Base-by-base conservation (phyloP, 139 green algal genomes). In the Coelastrella sp. region DNA sequence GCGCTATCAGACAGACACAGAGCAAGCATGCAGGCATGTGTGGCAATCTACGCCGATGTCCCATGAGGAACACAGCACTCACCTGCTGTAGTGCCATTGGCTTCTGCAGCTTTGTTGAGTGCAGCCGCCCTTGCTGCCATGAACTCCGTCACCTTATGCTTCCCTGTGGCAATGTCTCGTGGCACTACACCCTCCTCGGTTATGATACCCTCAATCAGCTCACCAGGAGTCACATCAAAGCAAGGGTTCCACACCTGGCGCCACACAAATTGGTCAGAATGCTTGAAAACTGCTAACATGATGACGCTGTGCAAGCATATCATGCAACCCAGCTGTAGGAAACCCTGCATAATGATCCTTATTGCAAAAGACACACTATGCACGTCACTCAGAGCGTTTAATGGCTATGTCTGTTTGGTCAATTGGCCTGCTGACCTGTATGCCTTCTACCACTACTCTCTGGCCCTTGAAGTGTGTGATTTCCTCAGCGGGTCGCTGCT, bases 121-220 rank as follows among this genome's bases (percentile, higher is more conserved):
- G 19, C 30, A 5, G 27, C 21, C 30, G 53, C 53, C 5, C 83
- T 62, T 21, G 38, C 62, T 43, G 37, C 19, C 62, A 81, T 69
- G 59, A 80, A 84, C 13, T 25, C 78, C 0, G 81, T 25, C 82
- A 89, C 88, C 50, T 69, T 57, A 64, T 86, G 85, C 8, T 25
- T 45, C 2, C 66, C 85, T 57, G 81, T 85, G 30, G 27, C 79
- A 7, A 11, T 23, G 35, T 86, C 66, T 23, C 71, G 40, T n/a
- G 82, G 89, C 23, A 99, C 80, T 38, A 96, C 23, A 5, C 96
- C 96, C 38, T 92, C 78, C 90, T 99, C 97, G 1, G 97, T 99
- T 88, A 99, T 95, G 92, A 99, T 98, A n/a, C 94, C 97, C 32
- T 90, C 85, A 45, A 99, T 97, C 7, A 98, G 89, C 3, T 43